Evolutionary conservation across 1,284 basidiomycete genomes (phyloP).

Genomic region (Kalmanozyma brasiliensis): DNA sequence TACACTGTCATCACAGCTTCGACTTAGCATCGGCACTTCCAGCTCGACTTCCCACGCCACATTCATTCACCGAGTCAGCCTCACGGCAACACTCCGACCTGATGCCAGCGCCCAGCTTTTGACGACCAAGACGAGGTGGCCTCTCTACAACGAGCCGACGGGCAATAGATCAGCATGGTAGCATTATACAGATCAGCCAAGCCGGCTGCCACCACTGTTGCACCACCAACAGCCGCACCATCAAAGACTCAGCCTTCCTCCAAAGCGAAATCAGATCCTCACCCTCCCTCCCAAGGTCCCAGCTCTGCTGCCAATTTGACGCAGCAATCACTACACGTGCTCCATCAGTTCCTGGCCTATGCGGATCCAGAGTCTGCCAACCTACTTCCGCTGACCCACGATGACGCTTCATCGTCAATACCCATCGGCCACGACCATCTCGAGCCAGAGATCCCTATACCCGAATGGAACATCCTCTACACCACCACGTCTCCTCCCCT

Average conservation of each 20-base stretch:
- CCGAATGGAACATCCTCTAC: slow-evolving; percentile 52
- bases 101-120: slow-evolving; percentile 6
- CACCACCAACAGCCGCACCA: slow-evolving; percentile 5
- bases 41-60: background rate
- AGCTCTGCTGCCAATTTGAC: slow-evolving; percentile 32
- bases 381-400: slow-evolving; percentile 25
- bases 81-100: background rate
- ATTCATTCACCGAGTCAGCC: background rate
- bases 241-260: slow-evolving; percentile 1
- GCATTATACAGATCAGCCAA: slow-evolving; percentile 23
- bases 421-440: slow-evolving; percentile 6
- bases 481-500: slow-evolving; percentile 29
- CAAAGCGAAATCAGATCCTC: background rate
- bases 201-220: slow-evolving; percentile 2
- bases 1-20: too few species aligned
- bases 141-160: background rate
- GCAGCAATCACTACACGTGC: slow-evolving; percentile 30
- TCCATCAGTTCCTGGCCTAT: slow-evolving; percentile 45
- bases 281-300: background rate
- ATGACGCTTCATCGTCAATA: slow-evolving; percentile 15
- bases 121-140: background rate
- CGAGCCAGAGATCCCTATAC: slow-evolving; percentile 42
- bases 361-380: slow-evolving; percentile 38
- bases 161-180: too few species aligned
- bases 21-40: too few species aligned